Evolutionary conservation across 1,284 basidiomycete genomes (phyloP).

Genomic region (Sphagnurus paluster): DNA sequence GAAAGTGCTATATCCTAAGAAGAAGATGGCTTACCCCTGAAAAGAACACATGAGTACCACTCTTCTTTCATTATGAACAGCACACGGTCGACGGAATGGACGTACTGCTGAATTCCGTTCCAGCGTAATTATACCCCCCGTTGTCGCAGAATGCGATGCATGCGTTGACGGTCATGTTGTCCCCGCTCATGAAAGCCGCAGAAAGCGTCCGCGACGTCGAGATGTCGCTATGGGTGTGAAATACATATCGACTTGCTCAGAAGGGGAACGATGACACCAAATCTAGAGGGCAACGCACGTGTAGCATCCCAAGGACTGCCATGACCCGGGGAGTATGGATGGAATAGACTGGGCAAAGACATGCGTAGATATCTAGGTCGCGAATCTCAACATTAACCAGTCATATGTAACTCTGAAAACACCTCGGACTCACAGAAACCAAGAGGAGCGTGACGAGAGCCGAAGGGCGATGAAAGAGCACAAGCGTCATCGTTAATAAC

Average conservation of each 20-base stretch:
- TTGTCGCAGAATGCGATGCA: constrained; percentile 19
- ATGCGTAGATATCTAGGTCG: too few species aligned
- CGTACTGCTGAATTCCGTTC: constrained; percentile 25
- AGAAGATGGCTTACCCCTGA: constrained; percentile 11
- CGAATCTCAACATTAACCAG: constrained; percentile 2
- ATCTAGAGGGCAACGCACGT: constrained; percentile 9
- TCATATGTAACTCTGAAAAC: neutral
- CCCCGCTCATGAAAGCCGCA: constrained; percentile 15
- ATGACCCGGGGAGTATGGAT: constrained; percentile 26
- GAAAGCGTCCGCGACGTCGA: constrained; percentile 20
- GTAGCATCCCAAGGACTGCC: constrained; percentile 35
- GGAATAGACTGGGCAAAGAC: constrained; percentile 25
- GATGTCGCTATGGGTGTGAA: constrained; percentile 10
- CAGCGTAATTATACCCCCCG: constrained; percentile 23
- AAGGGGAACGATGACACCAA: neutral
- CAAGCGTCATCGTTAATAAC: constrained; percentile 5
- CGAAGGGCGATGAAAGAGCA: constrained; percentile 6
- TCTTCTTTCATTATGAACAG: neutral
- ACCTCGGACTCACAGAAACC: neutral
- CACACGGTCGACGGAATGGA: neutral
- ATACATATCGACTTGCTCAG: neutral
- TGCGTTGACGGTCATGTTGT: constrained; percentile 16
- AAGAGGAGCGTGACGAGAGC: neutral
- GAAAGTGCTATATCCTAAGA: constrained; percentile 1
- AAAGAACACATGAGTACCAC: neutral